Evolutionary conservation across 768 basidiomycete species (phyloP), one percentile per base, ranked within the genome.

Genomic region (Russula foetens): DNA sequence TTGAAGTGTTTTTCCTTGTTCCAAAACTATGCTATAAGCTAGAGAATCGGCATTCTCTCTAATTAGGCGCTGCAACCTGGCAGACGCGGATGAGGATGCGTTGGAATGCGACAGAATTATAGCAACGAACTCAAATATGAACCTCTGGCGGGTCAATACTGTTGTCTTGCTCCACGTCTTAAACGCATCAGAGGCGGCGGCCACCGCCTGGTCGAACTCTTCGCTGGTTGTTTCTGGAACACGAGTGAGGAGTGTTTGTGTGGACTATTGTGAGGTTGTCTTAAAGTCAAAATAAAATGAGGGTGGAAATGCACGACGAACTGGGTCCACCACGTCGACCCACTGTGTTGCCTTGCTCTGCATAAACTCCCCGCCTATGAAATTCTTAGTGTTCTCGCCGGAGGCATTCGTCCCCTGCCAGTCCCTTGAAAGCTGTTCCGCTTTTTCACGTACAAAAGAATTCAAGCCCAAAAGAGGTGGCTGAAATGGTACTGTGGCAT

Each of bases 1-100:
- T 64, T 89, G 83, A 45, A 90, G 74, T 0, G 96, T 99, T 76
- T 98, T 98, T 17, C 96, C 96, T 74, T 98, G 96, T 71, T 98
- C 95, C 23, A 98, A 75, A 26, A 95, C 92, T 57, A 98, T 98
- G 67, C 87, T 92, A 45, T 77, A 79, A 0, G 94, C 95, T 56
- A 99, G 80, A 52, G 86, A 87, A 67, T 92, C 92, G 8, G 86
- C 81, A 71, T 98, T 85, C 70, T 90, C 78, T 47, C 94, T 86
- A 58, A 99, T 84, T 29, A 92, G 80, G 60, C 85, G 81, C 70
- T 98, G 96, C 31, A 98, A 80, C 66, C 95, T 98, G 46, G 24
- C 46, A 28, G n/a, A 28, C 58, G 39, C 67, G 14, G 58, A 58
- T 48, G 14, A 8, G 43, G 8, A 11, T n/a, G 21, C 24, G 28